Evolutionary conservation across 2,329 filamentous ascomycete species (phyloP).

Genomic region (Magnaporthales sp.): DNA sequence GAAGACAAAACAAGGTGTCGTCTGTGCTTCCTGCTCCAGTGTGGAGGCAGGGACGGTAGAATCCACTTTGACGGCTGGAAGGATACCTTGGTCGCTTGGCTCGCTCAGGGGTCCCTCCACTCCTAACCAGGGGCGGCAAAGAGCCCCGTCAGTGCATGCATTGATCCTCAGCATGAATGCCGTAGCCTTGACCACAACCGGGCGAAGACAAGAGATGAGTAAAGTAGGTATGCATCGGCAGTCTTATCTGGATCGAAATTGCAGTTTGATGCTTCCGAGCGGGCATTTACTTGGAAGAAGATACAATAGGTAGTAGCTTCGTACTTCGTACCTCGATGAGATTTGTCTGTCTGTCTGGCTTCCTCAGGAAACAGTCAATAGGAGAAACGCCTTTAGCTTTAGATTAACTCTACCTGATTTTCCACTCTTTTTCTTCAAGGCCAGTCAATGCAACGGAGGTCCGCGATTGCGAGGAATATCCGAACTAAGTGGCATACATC

Average conservation of each 20-base stretch:
- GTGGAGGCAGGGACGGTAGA: not conserved
- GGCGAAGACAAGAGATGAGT: not conserved
- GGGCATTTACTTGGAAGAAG: not conserved
- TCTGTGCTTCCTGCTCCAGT: not conserved
- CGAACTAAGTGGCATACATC: not conserved
- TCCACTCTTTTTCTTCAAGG: not conserved
- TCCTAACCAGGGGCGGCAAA: not conserved
- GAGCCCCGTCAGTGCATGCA: conserved; percentile 3
- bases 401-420: not conserved
- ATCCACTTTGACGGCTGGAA: not conserved
- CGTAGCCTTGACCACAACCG: not conserved
- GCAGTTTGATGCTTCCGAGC: not conserved
- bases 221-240: not conserved
- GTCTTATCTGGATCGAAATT: not conserved
- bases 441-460: not conserved
- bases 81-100: not conserved
- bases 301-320: not conserved
- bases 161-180: conserved; percentile 8
- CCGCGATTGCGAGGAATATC: not conserved
- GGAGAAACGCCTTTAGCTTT: not conserved
- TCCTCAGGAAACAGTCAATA: not conserved
- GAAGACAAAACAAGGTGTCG: not conserved
- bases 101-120: not conserved
- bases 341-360: not conserved
- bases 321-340: not conserved